phyloP scores from a whole-genome alignment of 805 yeast genomes.

The Saturnispora kantuleensis region DNA sequence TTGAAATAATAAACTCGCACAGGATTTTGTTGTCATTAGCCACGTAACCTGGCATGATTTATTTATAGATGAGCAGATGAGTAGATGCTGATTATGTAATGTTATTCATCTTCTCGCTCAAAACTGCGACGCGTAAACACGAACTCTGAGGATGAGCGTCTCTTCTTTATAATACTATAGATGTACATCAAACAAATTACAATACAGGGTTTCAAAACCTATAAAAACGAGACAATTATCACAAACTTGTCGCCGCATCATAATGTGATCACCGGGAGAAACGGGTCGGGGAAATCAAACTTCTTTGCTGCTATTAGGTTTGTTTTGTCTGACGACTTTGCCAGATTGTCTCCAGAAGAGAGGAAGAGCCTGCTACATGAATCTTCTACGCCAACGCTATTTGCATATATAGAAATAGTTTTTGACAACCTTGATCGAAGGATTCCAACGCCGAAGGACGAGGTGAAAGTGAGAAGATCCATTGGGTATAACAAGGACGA shows the following conservation, averaged over 20 bases:
- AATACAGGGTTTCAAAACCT: slow-evolving; percentile 91
- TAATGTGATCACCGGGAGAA: slow-evolving; percentile 83
- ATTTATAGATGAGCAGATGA: too few relatives aligned
- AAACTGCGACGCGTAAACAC: slow-evolving; percentile 2
- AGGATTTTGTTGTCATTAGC: background rate
- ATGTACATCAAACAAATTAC: slow-evolving; percentile 34
- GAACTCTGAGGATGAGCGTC: background rate
- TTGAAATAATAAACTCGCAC: too few relatives aligned
- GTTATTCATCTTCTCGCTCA: background rate
- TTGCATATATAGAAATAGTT: slow-evolving; percentile 84
- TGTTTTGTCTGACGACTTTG: slow-evolving; percentile 83
- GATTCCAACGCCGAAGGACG: slow-evolving; percentile 59
- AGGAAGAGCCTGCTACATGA: slow-evolving; percentile 82
- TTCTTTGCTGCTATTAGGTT: slow-evolving; percentile 92
- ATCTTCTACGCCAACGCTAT: slow-evolving; percentile 82
- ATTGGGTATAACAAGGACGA: slow-evolving; percentile 92
- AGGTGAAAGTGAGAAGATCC: slow-evolving; percentile 72
- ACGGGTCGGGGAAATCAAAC: slow-evolving; percentile 96
- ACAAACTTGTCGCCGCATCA: slow-evolving; percentile 71
- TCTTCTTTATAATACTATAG: background rate
- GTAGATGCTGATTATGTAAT: too few relatives aligned
- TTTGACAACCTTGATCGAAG: slow-evolving; percentile 75
- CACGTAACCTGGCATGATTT: too few relatives aligned
- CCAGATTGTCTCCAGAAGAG: slow-evolving; percentile 75
- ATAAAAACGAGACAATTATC: slow-evolving; percentile 70